These are phyloP conservation scores for Chrysoporthe deuterocubensis DNA, from an alignment of 2,329 filamentous ascomycete species.

Conservation along the genomic window DNA sequence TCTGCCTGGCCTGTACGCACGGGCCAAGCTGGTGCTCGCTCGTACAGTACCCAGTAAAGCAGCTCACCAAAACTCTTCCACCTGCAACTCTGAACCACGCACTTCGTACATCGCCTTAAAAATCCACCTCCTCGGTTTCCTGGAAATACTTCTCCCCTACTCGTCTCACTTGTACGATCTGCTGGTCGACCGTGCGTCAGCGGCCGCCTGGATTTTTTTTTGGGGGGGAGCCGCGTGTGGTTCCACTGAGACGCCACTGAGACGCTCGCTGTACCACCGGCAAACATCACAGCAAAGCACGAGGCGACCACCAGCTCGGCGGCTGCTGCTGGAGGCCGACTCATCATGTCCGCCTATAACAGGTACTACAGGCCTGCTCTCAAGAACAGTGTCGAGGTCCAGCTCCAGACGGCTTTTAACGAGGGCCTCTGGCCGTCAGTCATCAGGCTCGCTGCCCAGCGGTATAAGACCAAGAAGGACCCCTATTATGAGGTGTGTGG, in stretches of 20 bases:
- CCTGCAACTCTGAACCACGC: neutral
- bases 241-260: neutral
- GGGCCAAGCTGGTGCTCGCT: neutral
- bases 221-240: neutral
- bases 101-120: neutral
- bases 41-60: neutral
- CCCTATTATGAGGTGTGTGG: slow-evolving; percentile 58
- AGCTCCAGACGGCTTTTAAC: slow-evolving; percentile 59
- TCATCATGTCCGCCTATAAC: slow-evolving; percentile 29
- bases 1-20: neutral
- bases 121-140: neutral
- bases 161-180: neutral
- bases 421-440: slow-evolving; percentile 58
- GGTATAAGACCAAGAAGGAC: slow-evolving; percentile 53
- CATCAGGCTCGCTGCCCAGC: slow-evolving; percentile 56
- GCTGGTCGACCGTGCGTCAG: neutral
- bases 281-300: neutral
- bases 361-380: slow-evolving; percentile 43
- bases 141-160: neutral
- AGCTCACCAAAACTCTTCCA: neutral
- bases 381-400: slow-evolving; percentile 55
- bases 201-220: neutral
- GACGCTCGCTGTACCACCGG: neutral
- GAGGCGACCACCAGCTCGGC: neutral
- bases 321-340: neutral